Conservation (phyloP, 164 flowering plant species). For the Sedum album region DNA sequence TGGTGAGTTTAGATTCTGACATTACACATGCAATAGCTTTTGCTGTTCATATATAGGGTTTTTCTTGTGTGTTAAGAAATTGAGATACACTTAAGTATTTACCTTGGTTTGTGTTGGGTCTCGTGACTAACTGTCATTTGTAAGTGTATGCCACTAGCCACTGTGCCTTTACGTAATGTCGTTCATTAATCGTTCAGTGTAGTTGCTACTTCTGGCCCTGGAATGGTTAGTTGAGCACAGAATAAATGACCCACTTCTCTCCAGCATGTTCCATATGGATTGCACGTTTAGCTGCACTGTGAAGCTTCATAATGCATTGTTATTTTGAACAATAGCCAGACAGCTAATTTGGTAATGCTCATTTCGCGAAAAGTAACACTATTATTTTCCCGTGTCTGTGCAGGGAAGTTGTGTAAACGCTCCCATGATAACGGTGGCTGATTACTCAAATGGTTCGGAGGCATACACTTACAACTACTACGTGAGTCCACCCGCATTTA, state of each 20-base stretch:
- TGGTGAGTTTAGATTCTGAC: slow-evolving; percentile 46
- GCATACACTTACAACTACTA: slow-evolving; percentile 92
- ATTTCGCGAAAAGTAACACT: background rate
- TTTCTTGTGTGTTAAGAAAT: background rate
- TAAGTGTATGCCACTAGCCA: background rate
- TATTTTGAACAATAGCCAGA: background rate
- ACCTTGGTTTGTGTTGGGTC: background rate
- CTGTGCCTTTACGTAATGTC: no score
- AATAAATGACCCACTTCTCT: background rate
- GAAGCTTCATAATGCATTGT: background rate
- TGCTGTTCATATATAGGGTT: background rate
- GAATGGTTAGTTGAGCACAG: background rate
- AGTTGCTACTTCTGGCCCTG: background rate
- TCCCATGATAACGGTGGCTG: slow-evolving; percentile 98
- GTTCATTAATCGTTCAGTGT: background rate
- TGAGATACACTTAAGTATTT: no score
- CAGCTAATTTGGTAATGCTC: background rate
- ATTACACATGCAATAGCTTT: background rate
- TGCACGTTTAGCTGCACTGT: background rate
- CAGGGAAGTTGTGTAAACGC: slow-evolving; percentile 99
- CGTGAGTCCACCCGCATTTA: slow-evolving; percentile 33
- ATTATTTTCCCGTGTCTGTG: background rate
- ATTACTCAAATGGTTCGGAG: slow-evolving; percentile 95
- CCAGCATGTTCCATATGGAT: background rate
- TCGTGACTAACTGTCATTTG: background rate